Percentiles rank a stretch among this genome's conserved stretches.
Evolutionary conservation across 192 early-diverging fungal species (phyloP).

Genomic region (Geranomyces variabilis): DNA sequence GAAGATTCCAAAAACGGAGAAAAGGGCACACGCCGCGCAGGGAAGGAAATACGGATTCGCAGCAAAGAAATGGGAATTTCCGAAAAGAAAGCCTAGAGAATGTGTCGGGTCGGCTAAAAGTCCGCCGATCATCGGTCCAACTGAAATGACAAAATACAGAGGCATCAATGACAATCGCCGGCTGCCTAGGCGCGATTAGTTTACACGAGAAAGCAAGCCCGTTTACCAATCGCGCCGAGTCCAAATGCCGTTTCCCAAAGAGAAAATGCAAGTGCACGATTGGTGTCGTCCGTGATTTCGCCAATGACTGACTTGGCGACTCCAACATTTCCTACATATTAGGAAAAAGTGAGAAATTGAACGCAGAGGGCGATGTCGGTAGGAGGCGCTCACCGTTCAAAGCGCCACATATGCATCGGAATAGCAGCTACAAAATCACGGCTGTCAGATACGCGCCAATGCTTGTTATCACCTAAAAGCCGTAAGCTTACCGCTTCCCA

Average conservation of each 20-base stretch:
- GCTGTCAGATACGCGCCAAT: not conserved
- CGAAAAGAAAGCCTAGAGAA: conserved; percentile 60
- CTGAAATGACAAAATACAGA: not conserved
- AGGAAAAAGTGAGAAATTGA: not conserved
- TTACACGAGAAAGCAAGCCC: too few species aligned
- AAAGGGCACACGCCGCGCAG: conserved; percentile 67
- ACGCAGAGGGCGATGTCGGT: not conserved
- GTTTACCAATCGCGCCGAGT: conserved; percentile 50
- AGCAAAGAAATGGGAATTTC: conserved; percentile 67
- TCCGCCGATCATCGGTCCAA: conserved; percentile 80
- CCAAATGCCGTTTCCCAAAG: conserved; percentile 76
- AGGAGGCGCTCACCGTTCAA: conserved; percentile 13
- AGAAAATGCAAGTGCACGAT: conserved; percentile 75
- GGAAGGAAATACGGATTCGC: conserved; percentile 84
- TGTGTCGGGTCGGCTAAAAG: conserved; percentile 75
- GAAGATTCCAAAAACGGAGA: conserved; percentile 66
- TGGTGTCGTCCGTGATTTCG: conserved; percentile 84
- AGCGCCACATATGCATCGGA: conserved; percentile 44
- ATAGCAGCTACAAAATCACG: conserved; percentile 2
- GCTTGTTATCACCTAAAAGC: not conserved
- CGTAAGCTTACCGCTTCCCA: conserved; percentile 55
- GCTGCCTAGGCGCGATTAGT: too few species aligned
- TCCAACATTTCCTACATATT: conserved; percentile 59
- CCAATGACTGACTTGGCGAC: conserved; percentile 82
- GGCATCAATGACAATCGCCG: not conserved